Base-by-base conservation (phyloP, 129 eudicot genomes). In the Smallanthus sonchifolius region DNA sequence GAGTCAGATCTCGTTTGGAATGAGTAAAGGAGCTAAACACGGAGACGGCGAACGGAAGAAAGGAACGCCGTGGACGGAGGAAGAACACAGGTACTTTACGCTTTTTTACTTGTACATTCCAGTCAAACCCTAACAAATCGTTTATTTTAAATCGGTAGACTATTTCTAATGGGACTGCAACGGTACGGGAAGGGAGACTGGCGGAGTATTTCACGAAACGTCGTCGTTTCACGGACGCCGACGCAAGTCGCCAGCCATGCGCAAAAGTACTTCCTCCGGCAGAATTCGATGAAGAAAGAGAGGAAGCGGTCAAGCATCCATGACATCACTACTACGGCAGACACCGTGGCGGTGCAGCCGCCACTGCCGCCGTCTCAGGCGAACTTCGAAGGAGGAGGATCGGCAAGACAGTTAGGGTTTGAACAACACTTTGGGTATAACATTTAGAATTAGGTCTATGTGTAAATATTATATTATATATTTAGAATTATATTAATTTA, bases 11-110 rank as follows among this genome's bases (percentile, higher is more conserved):
- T 93, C 98, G 55, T 90, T 88, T 65, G 98, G 88, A 2, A 28
- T 80, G 34, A 37, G 32, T 1, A 89, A 86, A 24, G 34, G 69
- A 0, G 66, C 39, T 8, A 75, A 80, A 3, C 76, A 76, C 2
- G 92, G 83, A 1, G 98, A 87, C 4, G 86, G 62, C n/a, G 98
- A 93, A 69, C 67, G 98, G 73, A 93, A 90, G 65, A 93, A 93
- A 44, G 98, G 98, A 2, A 90, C 92, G 0, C 98, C 98, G 3
- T 92, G 98, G 98, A 87, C 98, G 0, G 98, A 92, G 61, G 96
- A 92, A 14, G 98, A 93, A 37, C 98, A 92, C 78, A 85, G 92
- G 98, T 92, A 83, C 67, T 30, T 40, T 49, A 10, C 19, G 59
- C 67, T 80, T 52, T 2, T 16, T 79, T 2, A 54, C 38, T 77